Evolutionary conservation across 805 yeast species (phyloP).

Genomic region (Candida arabinofermentans): DNA sequence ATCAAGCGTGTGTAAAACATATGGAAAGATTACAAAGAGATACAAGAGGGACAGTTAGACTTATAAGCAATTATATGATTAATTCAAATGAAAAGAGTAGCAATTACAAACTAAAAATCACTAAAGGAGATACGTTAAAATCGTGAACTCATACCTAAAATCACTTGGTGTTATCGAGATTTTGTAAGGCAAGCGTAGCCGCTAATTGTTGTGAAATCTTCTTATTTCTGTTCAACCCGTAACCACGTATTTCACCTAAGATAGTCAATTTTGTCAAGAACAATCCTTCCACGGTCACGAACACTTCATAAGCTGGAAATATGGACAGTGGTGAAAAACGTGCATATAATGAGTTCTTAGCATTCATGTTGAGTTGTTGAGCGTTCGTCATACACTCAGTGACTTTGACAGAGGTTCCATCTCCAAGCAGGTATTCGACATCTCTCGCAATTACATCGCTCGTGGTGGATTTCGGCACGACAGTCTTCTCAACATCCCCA

Average conservation of each 20-base stretch:
- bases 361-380: not conserved
- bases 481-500: not conserved
- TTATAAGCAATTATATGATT: no score
- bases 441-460: not conserved
- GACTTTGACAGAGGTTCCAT: not conserved
- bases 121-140: no score
- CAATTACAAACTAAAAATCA: no score
- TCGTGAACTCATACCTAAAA: no score
- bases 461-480: no score
- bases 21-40: no score
- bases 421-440: not conserved
- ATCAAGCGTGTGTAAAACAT: no score
- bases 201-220: constrained; percentile 1
- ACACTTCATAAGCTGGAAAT: not conserved
- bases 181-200: not conserved
- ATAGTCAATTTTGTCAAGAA: not conserved
- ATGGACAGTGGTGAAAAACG: not conserved
- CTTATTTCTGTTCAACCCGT: not conserved
- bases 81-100: no score
- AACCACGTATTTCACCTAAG: not conserved
- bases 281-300: not conserved
- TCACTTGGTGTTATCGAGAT: no score
- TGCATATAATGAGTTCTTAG: not conserved
- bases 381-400: not conserved
- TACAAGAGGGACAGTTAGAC: no score